Evolutionary conservation across 768 basidiomycete genomes (phyloP).

Genomic region (Clitopilus passeckerianus): DNA sequence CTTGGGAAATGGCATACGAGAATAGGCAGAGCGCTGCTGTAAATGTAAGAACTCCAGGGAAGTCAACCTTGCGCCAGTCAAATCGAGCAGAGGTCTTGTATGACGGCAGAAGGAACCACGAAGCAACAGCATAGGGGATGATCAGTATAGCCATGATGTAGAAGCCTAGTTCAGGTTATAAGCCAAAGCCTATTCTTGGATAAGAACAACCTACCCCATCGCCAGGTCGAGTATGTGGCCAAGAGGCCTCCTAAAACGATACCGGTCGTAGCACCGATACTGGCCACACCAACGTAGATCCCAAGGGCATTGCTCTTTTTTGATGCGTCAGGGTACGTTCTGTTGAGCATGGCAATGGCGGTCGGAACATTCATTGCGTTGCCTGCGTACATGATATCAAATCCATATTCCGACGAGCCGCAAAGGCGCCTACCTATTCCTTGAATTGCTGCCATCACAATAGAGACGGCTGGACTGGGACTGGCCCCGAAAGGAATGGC

Average conservation of each 20-base stretch:
- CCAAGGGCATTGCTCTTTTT: slow-evolving; percentile 40
- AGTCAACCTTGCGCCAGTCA: slow-evolving; percentile 8
- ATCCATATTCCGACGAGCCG: background rate
- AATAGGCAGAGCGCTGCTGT: slow-evolving; percentile 22
- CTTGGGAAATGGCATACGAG: slow-evolving; percentile 32
- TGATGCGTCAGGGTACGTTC: slow-evolving; percentile 34
- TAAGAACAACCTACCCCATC: slow-evolving; percentile 23
- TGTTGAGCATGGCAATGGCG: slow-evolving; percentile 34
- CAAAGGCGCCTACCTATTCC: slow-evolving; percentile 3
- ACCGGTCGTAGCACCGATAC: slow-evolving; percentile 36
- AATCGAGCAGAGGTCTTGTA: background rate
- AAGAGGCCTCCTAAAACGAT: slow-evolving; percentile 37
- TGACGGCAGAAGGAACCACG: slow-evolving; percentile 10
- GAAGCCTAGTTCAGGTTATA: slow-evolving; percentile 23
- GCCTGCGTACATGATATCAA: slow-evolving; percentile 13
- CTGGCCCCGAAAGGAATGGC: slow-evolving; percentile 2
- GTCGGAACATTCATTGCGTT: slow-evolving; percentile 43
- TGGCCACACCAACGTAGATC: slow-evolving; percentile 39
- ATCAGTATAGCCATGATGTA: slow-evolving; percentile 35
- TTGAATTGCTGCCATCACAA: slow-evolving; percentile 2
- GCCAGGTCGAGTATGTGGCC: slow-evolving; percentile 30
- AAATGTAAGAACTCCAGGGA: slow-evolving; percentile 9
- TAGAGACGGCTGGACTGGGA: background rate
- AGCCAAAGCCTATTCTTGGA: background rate
- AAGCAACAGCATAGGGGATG: slow-evolving; percentile 5